Conservation (phyloP, 257 asterid species). For the Gynochthodes officinalis region DNA sequence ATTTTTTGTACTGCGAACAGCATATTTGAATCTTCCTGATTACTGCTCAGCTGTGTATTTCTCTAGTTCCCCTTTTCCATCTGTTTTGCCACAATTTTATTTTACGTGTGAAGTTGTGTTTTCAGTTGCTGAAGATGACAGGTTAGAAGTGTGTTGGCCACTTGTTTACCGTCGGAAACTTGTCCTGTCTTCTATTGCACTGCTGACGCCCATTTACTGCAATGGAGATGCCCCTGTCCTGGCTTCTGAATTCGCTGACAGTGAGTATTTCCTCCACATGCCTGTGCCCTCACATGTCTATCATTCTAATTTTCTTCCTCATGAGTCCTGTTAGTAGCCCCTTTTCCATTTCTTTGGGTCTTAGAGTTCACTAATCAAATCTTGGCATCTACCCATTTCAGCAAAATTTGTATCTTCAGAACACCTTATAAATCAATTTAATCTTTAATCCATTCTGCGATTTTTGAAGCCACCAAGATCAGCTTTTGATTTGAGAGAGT, state of each 20-base stretch:
- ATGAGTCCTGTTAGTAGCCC: neutral
- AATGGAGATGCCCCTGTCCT: conserved; percentile 43
- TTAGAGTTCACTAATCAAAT: too few relatives aligned
- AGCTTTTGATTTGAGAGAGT: neutral
- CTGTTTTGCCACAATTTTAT: neutral
- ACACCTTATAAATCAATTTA: neutral
- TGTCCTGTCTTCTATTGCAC: conserved; percentile 53
- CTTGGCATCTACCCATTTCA: neutral
- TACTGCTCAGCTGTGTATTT: neutral
- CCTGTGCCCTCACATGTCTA: neutral
- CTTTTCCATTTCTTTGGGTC: too few relatives aligned
- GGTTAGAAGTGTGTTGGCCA: conserved; percentile 34
- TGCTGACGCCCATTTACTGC: conserved; percentile 34
- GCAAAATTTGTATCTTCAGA: neutral
- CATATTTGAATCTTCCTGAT: neutral
- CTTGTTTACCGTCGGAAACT: conserved; percentile 55
- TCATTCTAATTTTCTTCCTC: neutral
- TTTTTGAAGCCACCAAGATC: neutral
- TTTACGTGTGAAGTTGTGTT: neutral
- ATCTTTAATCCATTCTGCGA: neutral
- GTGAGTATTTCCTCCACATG: conserved; percentile 56
- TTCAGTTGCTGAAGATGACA: conserved; percentile 36
- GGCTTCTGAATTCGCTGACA: conserved; percentile 80
- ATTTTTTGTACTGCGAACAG: too few relatives aligned
- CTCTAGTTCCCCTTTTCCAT: too few relatives aligned